Percentiles rank a stretch among this genome's conserved stretches.
Evolutionary conservation across 495 filamentous ascomycete genomes (phyloP).

Genomic region (Penicillium chermesinum): DNA sequence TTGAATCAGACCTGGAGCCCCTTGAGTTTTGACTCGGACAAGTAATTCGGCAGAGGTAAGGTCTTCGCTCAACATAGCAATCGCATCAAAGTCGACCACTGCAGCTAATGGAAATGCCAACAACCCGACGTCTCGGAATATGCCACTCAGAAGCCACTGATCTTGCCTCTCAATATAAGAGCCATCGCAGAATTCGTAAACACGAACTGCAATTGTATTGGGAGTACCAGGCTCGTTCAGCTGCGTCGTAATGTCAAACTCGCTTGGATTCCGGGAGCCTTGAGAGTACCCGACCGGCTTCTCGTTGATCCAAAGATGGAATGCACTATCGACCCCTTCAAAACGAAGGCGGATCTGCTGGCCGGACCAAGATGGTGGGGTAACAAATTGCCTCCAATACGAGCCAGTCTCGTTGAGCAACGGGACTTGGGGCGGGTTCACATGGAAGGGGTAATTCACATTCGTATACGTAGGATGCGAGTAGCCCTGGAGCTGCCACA

Average conservation of each 20-base stretch:
- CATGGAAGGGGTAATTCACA: constrained; percentile 56
- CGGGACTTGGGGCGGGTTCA: constrained; percentile 53
- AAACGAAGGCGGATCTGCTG: constrained; percentile 57
- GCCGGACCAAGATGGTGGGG: constrained; percentile 36
- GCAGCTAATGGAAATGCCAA: constrained; percentile 46
- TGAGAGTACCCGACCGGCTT: constrained; percentile 59
- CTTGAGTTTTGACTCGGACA: constrained; percentile 36
- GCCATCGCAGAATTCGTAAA: constrained; percentile 60
- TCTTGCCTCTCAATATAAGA: constrained; percentile 65
- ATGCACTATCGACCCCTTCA: constrained; percentile 64
- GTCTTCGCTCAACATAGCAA: constrained; percentile 48
- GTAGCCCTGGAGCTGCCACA: constrained; percentile 67
- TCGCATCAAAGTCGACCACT: constrained; percentile 55
- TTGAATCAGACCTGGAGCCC: constrained; percentile 30
- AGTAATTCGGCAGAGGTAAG: constrained; percentile 51
- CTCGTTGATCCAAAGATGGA: constrained; percentile 60
- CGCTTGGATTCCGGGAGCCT: constrained; percentile 57
- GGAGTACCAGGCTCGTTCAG: constrained; percentile 31
- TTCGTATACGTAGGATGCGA: constrained; percentile 63
- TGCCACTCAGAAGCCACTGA: constrained; percentile 48
- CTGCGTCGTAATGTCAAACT: constrained; percentile 52
- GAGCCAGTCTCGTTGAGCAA: constrained; percentile 58
- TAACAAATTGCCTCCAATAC: constrained; percentile 50
- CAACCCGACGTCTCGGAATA: constrained; percentile 63
- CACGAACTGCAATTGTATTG: constrained; percentile 52